These are phyloP conservation scores for Rhynchosporium secalis DNA, from an alignment of 2,329 filamentous ascomycete genomes.

Conservation along the genomic window DNA sequence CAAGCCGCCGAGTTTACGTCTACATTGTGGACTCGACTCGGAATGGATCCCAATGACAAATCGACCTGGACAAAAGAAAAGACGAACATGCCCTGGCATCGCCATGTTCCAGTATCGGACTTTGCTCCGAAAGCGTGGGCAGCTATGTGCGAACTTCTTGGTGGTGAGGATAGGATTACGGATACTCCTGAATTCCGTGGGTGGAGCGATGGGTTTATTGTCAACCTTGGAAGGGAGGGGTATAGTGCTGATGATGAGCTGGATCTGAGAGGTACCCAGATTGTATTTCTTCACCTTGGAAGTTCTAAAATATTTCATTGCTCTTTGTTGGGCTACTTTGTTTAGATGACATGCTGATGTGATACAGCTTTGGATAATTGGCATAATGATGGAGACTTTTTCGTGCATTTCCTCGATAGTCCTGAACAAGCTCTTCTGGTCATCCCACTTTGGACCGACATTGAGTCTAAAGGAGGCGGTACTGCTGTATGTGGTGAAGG, in stretches of 20 bases:
- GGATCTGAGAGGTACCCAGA: conserved; percentile 42
- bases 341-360: not conserved
- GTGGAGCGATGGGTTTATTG: conserved; percentile 70
- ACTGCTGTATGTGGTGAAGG: conserved; percentile 64
- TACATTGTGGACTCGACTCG: conserved; percentile 63
- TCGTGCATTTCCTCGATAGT: conserved; percentile 70
- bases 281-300: not conserved
- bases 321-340: not conserved
- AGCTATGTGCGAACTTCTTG: conserved; percentile 65
- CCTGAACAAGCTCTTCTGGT: conserved; percentile 69
- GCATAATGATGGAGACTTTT: conserved; percentile 74
- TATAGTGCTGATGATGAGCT: conserved; percentile 50
- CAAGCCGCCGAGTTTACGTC: conserved; percentile 50
- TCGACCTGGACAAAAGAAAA: conserved; percentile 63
- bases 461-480: conserved; percentile 59
- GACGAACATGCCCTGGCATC: conserved; percentile 64
- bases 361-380: conserved; percentile 36
- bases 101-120: conserved; percentile 50
- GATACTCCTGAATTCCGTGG: conserved; percentile 44
- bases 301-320: not conserved
- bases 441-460: conserved; percentile 67
- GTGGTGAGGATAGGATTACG: conserved; percentile 57
- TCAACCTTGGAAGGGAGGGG: conserved; percentile 63
- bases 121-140: conserved; percentile 67
- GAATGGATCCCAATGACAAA: conserved; percentile 63